Percentiles rank a stretch among this genome's conserved stretches.
phyloP scores from a whole-genome alignment of 805 yeast genomes.

The Candida ipomoeae region DNA sequence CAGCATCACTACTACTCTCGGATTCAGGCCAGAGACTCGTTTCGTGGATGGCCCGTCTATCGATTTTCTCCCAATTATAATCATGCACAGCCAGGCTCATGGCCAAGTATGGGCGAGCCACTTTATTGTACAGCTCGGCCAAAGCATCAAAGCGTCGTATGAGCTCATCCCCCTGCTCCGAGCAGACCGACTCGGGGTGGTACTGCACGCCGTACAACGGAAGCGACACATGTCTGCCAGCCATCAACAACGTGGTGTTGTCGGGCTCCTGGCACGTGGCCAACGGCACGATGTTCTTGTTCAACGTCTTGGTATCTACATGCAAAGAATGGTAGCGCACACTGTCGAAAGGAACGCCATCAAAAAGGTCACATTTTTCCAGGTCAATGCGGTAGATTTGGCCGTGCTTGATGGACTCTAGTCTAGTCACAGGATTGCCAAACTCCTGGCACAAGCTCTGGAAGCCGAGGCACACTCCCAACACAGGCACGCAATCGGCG shows the following conservation, averaged over 20 bases:
- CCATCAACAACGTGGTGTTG: slow-evolving; percentile 57
- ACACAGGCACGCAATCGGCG: slow-evolving; percentile 47
- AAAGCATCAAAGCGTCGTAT: slow-evolving; percentile 58
- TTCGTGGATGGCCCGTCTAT: slow-evolving; percentile 20
- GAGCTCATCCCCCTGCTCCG: slow-evolving; percentile 58
- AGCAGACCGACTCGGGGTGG: slow-evolving; percentile 94
- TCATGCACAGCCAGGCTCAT: background rate
- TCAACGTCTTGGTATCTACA: slow-evolving; percentile 33
- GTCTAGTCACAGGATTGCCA: slow-evolving; percentile 53
- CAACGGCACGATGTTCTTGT: slow-evolving; percentile 46
- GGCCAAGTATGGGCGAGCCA: slow-evolving; percentile 15
- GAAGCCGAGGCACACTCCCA: slow-evolving; percentile 93
- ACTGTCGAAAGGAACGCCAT: slow-evolving; percentile 44
- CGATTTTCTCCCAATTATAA: slow-evolving; percentile 1
- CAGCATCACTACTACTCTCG: background rate
- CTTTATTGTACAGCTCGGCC: slow-evolving; percentile 35
- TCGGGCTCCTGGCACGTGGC: slow-evolving; percentile 48
- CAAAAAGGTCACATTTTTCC: slow-evolving; percentile 32
- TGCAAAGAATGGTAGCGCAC: slow-evolving; percentile 89
- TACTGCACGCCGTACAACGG: slow-evolving; percentile 95
- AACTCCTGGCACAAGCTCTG: slow-evolving; percentile 68
- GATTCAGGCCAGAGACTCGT: slow-evolving; percentile 17
- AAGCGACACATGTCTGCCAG: slow-evolving; percentile 51
- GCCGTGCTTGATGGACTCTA: slow-evolving; percentile 74
- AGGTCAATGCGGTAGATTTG: slow-evolving; percentile 59